Evolutionary conservation across 768 basidiomycete species (phyloP).

Genomic region (Mycena crocata): DNA sequence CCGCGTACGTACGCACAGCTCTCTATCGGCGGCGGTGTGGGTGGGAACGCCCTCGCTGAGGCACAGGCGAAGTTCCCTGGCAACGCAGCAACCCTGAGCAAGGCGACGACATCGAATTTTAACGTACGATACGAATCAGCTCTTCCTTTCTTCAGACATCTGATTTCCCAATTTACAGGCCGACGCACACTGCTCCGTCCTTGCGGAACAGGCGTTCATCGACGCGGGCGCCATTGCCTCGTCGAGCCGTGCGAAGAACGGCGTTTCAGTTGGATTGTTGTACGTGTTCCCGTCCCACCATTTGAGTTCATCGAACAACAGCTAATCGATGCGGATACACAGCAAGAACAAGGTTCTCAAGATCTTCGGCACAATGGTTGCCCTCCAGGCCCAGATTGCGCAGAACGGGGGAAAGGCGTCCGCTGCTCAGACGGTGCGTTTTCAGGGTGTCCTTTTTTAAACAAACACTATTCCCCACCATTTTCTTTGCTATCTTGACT

Average conservation of each 20-base stretch:
- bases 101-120: slow-evolving; percentile 13
- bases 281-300: background rate
- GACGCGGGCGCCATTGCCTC: slow-evolving; percentile 17
- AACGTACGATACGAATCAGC: background rate
- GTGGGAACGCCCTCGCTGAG: slow-evolving; percentile 25
- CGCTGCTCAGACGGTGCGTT: slow-evolving; percentile 13
- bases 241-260: slow-evolving; percentile 21
- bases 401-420: slow-evolving; percentile 15
- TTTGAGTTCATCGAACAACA: background rate
- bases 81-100: slow-evolving; percentile 12
- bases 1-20: slow-evolving; percentile 20
- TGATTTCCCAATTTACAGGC: background rate
- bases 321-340: background rate
- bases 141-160: background rate
- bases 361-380: slow-evolving; percentile 26
- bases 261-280: slow-evolving; percentile 22
- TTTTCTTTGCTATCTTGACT: no score
- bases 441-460: no score
- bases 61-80: slow-evolving; percentile 26
- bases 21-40: slow-evolving; percentile 22
- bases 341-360: slow-evolving; percentile 27
- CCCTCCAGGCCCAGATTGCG: slow-evolving; percentile 22
- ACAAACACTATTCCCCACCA: no score
- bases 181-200: slow-evolving; percentile 23
- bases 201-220: slow-evolving; percentile 17